A percentile compares a stretch with the other conserved stretches of the same genome.
Evolutionary conservation across 1,284 basidiomycete species (phyloP).

Genomic region (Malassezia yamatoensis): DNA sequence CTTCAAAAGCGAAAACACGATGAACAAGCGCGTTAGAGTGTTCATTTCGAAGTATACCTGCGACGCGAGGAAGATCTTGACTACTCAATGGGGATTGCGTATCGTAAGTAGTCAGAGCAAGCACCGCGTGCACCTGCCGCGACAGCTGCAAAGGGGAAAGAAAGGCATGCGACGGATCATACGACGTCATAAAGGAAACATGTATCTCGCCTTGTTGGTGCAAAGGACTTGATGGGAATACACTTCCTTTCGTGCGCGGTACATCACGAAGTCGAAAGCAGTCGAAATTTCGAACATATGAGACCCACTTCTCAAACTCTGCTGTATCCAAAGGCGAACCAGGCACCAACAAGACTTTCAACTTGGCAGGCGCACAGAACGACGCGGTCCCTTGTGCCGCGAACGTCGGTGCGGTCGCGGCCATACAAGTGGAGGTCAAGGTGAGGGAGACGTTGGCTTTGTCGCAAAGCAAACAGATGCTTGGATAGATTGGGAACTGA

Average conservation of each 20-base stretch:
- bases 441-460: neutral
- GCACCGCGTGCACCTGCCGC: constrained; percentile 37
- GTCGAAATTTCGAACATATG: constrained; percentile 29
- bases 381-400: constrained; percentile 21
- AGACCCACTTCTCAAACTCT: constrained; percentile 37
- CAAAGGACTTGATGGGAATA: constrained; percentile 19
- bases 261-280: constrained; percentile 33
- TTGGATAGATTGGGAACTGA: too few relatives aligned
- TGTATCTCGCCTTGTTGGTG: constrained; percentile 39
- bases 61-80: constrained; percentile 23
- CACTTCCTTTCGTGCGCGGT: constrained; percentile 16
- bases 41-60: constrained; percentile 25
- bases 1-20: constrained; percentile 41
- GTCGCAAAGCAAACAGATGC: too few relatives aligned
- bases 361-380: constrained; percentile 31
- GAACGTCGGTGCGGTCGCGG: constrained; percentile 19
- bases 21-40: constrained; percentile 41
- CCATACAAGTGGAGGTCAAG: constrained; percentile 8
- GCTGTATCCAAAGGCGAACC: constrained; percentile 25
- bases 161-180: constrained; percentile 39
- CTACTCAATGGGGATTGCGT: constrained; percentile 7
- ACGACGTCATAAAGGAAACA: constrained; percentile 39
- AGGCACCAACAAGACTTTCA: constrained; percentile 41
- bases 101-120: constrained; percentile 29
- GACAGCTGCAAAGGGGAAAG: constrained; percentile 43